Percentiles rank a stretch among this genome's conserved stretches.
phyloP scores from a whole-genome alignment of 2,329 filamentous ascomycete species.

The Paecilomyces formosus region DNA sequence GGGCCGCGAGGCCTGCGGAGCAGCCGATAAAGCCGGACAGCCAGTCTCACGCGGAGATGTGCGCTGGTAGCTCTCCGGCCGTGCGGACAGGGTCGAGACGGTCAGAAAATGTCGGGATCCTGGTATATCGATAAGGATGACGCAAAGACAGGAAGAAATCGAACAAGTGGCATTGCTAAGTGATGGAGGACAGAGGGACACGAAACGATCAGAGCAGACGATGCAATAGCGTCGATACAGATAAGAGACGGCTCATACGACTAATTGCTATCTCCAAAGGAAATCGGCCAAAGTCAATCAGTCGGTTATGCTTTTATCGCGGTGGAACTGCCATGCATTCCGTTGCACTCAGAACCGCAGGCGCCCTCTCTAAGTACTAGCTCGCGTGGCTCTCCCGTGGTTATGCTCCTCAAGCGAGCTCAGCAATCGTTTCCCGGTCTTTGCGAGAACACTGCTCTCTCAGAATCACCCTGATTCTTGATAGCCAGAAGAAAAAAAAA shows the following conservation, averaged over 20 bases:
- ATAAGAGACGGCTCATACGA: background rate
- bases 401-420: background rate
- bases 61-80: background rate
- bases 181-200: background rate
- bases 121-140: background rate
- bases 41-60: background rate
- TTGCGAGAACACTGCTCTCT: background rate
- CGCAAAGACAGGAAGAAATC: background rate
- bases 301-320: background rate
- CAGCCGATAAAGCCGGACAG: background rate
- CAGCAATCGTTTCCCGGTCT: background rate
- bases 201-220: background rate
- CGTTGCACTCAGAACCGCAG: background rate
- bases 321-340: background rate
- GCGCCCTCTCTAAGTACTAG: background rate
- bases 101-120: background rate
- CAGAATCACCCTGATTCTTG: too few relatives aligned
- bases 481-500: background rate
- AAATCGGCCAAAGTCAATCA: background rate
- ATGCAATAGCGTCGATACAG: background rate
- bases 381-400: background rate
- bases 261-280: background rate
- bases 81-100: background rate
- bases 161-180: background rate
- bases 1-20: background rate